phyloP scores from a whole-genome alignment of 2,329 filamentous ascomycete genomes.

The Pseudopyrenochaeta lycopersici region DNA sequence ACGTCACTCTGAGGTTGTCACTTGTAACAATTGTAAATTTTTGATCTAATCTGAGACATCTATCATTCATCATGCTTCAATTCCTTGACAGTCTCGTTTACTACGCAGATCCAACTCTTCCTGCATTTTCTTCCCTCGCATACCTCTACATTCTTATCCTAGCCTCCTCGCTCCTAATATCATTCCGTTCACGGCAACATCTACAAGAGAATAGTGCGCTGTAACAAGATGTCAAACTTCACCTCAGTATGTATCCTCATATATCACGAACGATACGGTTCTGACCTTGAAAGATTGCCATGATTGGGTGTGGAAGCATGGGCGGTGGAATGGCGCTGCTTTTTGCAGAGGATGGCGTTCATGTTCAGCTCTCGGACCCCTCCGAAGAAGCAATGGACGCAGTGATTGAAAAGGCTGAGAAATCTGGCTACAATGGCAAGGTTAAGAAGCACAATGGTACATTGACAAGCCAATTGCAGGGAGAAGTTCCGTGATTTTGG shows the following conservation, averaged over 20 bases:
- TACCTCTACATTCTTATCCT: conserved; percentile 42
- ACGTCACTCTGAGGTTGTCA: conserved; percentile 19
- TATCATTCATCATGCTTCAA: conserved; percentile 29
- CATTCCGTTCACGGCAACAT: conserved; percentile 29
- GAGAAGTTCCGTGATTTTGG: background rate
- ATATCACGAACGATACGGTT: background rate
- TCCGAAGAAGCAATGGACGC: conserved; percentile 59
- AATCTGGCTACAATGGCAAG: conserved; percentile 49
- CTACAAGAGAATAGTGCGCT: conserved; percentile 10
- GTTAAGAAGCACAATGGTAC: conserved; percentile 50
- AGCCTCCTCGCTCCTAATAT: conserved; percentile 32
- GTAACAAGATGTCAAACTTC: conserved; percentile 31
- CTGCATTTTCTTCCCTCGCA: conserved; percentile 39
- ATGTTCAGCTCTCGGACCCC: conserved; percentile 65
- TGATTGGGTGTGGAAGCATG: conserved; percentile 68
- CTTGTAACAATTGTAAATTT: background rate
- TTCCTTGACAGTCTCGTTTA: conserved; percentile 39
- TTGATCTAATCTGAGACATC: conserved; percentile 6
- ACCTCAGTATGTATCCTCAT: conserved; percentile 26
- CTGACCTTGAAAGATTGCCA: conserved; percentile 57
- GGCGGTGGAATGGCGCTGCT: conserved; percentile 68
- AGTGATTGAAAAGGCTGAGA: conserved; percentile 52
- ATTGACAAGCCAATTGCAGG: background rate
- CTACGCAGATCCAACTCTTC: conserved; percentile 42
- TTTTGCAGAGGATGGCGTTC: conserved; percentile 64